Conservation (phyloP, 768 basidiomycete genomes). For the Lenzites betulinus region DNA sequence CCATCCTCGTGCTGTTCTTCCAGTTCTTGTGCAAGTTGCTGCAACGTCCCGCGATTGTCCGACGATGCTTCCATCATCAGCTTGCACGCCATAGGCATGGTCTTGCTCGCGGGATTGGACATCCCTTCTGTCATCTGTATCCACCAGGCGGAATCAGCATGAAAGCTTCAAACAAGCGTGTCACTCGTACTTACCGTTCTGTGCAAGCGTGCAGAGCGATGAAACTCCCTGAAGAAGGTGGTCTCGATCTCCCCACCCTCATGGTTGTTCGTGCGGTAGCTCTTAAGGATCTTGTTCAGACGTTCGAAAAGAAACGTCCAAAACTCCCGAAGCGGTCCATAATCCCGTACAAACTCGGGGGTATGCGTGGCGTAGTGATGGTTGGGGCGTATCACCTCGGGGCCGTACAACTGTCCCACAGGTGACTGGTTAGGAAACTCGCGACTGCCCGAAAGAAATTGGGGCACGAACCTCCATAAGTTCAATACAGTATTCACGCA, state of each 20-base stretch:
- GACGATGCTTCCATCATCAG: neutral
- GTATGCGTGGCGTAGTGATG: conserved; percentile 41
- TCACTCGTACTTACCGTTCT: conserved; percentile 15
- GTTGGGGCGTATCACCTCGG: conserved; percentile 36
- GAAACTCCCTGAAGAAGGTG: conserved; percentile 31
- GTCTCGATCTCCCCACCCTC: conserved; percentile 32
- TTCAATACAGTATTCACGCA: conserved; percentile 27
- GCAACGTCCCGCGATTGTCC: neutral
- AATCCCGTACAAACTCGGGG: conserved; percentile 28
- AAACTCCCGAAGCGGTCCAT: conserved; percentile 40
- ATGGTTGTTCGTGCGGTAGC: conserved; percentile 29
- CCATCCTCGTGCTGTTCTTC: neutral
- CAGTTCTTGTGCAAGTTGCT: neutral
- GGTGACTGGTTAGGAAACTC: neutral
- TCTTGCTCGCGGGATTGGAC: neutral
- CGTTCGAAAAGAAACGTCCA: conserved; percentile 38
- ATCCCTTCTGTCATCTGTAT: neutral
- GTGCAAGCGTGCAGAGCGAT: conserved; percentile 13
- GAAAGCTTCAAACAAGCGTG: too few species aligned
- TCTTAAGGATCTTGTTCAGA: conserved; percentile 35
- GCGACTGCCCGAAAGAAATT: neutral
- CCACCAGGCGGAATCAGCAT: neutral
- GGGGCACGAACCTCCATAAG: conserved; percentile 23
- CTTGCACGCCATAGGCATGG: neutral
- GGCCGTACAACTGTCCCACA: conserved; percentile 34